Conservation (phyloP, 2,329 filamentous ascomycete genomes). For the Calonectria multiphialidica region DNA sequence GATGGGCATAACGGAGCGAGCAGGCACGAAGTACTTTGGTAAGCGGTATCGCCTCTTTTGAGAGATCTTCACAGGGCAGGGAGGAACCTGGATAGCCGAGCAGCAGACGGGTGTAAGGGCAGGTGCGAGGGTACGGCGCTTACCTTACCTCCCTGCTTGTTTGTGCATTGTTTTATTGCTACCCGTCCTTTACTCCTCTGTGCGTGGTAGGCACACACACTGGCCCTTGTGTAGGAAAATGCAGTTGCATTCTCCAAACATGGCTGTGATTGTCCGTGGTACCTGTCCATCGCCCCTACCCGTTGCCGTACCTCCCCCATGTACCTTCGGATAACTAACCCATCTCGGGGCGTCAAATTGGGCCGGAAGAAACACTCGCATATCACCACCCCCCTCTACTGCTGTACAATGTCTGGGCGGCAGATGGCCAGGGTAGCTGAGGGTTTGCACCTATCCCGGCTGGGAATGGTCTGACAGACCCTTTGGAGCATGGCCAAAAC, state of each 20-base stretch:
- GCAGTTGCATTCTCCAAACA: neutral
- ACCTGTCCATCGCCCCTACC: neutral
- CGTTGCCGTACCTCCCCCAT: neutral
- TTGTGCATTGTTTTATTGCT: neutral
- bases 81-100: neutral
- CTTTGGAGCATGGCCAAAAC: neutral
- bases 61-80: slow-evolving; percentile 17
- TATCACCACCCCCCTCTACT: neutral
- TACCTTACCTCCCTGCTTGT: neutral
- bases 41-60: neutral
- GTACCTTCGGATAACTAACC: neutral
- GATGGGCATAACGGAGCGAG: neutral
- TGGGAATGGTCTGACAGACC: neutral
- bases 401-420: neutral
- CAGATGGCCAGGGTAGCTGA: neutral
- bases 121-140: neutral
- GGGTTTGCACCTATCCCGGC: slow-evolving; percentile 1
- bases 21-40: neutral
- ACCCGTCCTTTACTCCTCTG: neutral
- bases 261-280: neutral
- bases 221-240: neutral
- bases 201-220: neutral
- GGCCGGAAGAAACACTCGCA: neutral
- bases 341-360: slow-evolving; percentile 1
- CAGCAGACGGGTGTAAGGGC: slow-evolving; percentile 3